Conservation (phyloP, 2,329 filamentous ascomycete genomes). For the Phialophora macrospora region DNA sequence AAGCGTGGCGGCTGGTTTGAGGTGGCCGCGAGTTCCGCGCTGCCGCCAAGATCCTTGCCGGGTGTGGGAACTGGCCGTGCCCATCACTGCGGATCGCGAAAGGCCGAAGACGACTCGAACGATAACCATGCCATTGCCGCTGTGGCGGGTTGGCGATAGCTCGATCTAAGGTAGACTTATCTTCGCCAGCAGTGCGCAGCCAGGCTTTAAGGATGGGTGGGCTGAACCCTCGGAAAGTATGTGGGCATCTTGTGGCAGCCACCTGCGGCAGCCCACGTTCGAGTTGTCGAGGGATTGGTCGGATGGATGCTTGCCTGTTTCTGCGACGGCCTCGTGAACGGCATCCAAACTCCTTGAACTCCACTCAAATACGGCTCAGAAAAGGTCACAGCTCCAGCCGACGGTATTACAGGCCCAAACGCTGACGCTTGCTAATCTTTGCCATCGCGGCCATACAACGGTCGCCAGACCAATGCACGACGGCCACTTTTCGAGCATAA, state of each 20-base stretch:
- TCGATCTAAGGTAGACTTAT: neutral
- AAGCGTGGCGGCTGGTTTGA: slow-evolving; percentile 26
- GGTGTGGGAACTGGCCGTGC: slow-evolving; percentile 6
- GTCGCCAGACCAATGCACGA: slow-evolving; percentile 24
- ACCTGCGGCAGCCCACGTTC: slow-evolving; percentile 33
- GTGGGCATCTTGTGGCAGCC: slow-evolving; percentile 30
- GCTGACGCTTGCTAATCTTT: slow-evolving; percentile 34
- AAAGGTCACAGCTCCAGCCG: slow-evolving; percentile 23
- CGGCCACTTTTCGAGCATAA: slow-evolving; percentile 23
- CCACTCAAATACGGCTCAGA: slow-evolving; percentile 24
- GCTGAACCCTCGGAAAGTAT: slow-evolving; percentile 11
- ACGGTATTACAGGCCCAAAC: slow-evolving; percentile 20
- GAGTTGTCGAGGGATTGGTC: slow-evolving; percentile 29
- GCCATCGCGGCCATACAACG: slow-evolving; percentile 28
- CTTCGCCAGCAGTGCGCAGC: slow-evolving; percentile 8
- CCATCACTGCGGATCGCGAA: slow-evolving; percentile 5
- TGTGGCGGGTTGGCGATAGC: slow-evolving; percentile 12
- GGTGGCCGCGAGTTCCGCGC: slow-evolving; percentile 13
- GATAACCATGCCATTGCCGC: slow-evolving; percentile 20
- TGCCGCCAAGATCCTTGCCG: slow-evolving; percentile 19
- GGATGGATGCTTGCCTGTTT: slow-evolving; percentile 28
- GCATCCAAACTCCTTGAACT: slow-evolving; percentile 17
- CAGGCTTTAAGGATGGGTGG: slow-evolving; percentile 7
- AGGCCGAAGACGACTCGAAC: neutral
- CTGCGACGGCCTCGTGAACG: slow-evolving; percentile 32